These are phyloP conservation scores for Candida takata DNA, from an alignment of 805 yeast species.

Conservation along the genomic window DNA sequence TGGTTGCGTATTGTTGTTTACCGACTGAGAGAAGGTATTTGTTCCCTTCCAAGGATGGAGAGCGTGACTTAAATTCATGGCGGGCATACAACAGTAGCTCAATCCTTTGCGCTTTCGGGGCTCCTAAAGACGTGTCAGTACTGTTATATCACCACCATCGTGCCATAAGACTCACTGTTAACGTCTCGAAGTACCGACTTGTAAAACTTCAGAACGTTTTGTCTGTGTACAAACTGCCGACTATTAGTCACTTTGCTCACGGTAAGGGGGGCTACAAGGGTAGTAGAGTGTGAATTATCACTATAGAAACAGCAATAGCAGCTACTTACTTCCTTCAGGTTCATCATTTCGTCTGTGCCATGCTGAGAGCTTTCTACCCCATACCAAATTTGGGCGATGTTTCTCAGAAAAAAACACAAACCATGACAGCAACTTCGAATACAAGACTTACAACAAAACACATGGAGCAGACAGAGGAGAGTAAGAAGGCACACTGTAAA, in stretches of 20 bases:
- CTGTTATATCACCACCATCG: no score
- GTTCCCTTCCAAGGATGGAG: slow-evolving; percentile 6
- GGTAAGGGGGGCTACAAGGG: no score
- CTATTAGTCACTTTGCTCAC: no score
- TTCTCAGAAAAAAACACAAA: no score
- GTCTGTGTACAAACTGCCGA: slow-evolving; percentile 12
- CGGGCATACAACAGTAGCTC: slow-evolving; percentile 4
- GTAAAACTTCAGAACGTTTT: slow-evolving; percentile 11
- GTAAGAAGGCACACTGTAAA: slow-evolving; percentile 41
- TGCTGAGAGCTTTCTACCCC: no score
- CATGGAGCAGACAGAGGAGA: background rate
- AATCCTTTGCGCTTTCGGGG: slow-evolving; percentile 2
- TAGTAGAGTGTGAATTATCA: no score
- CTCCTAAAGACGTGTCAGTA: slow-evolving; percentile 5
- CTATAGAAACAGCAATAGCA: no score
- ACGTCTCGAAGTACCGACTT: slow-evolving; percentile 8
- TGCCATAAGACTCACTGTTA: slow-evolving; percentile 7
- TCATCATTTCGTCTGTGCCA: background rate
- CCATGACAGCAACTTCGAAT: no score
- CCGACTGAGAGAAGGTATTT: slow-evolving; percentile 9
- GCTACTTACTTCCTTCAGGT: slow-evolving; percentile 1
- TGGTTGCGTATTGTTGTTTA: slow-evolving; percentile 4
- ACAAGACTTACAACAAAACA: no score
- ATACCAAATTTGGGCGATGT: no score
- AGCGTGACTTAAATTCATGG: slow-evolving; percentile 6